Conservation (phyloP, 345 rosid genomes). For the Aquilaria yunnanensis region DNA sequence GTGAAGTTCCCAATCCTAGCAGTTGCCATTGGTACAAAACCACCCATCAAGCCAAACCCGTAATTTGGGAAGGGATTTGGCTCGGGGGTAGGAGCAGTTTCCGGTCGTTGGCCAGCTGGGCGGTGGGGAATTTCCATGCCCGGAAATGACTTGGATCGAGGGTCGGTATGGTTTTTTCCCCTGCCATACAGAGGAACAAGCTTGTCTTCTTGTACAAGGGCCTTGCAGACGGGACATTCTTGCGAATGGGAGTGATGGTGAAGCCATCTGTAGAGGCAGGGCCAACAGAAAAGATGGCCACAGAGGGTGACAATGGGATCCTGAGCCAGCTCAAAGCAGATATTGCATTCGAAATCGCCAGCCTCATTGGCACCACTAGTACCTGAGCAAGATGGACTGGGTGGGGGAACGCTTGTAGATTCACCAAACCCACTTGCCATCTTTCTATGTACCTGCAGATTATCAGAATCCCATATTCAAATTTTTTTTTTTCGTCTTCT, state of each 20-base stretch:
- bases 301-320: conserved; percentile 90
- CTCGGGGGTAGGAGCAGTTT: conserved; percentile 56
- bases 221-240: conserved; percentile 95
- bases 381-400: conserved; percentile 29
- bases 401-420: conserved; percentile 31
- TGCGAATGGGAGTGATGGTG: conserved; percentile 78
- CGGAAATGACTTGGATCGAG: conserved; percentile 57
- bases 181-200: conserved; percentile 95
- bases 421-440: conserved; percentile 59
- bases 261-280: conserved; percentile 84
- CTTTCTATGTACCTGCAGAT: conserved; percentile 1
- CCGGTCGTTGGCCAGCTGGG: conserved; percentile 76
- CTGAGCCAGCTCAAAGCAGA: conserved; percentile 85
- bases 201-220: conserved; percentile 79
- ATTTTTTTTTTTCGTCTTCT: background rate
- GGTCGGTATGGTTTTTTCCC: conserved; percentile 74
- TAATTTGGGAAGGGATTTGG: conserved; percentile 40
- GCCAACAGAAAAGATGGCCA: conserved; percentile 94
- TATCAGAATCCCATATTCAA: background rate
- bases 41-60: conserved; percentile 67
- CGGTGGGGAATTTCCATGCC: conserved; percentile 64
- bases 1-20: conserved; percentile 69
- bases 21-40: conserved; percentile 61
- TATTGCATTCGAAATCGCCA: conserved; percentile 90
- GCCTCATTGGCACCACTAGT: conserved; percentile 32